Base-by-base conservation (phyloP, 2,329 filamentous ascomycete species). In the Alternaria sp. region DNA sequence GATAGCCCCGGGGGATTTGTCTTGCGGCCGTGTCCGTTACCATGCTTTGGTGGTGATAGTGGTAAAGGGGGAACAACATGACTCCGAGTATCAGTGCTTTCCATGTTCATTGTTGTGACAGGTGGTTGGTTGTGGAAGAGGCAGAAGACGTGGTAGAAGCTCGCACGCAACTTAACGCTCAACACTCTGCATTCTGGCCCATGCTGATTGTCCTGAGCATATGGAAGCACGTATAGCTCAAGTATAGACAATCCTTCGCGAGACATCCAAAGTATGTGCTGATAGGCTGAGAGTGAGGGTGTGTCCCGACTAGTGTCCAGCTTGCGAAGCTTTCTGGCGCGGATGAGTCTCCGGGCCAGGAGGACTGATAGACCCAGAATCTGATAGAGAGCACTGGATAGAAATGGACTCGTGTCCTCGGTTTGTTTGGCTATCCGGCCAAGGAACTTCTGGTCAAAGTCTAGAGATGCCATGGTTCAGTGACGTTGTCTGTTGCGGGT, bases 371-470 rank as follows among this genome's bases (percentile, higher is more conserved):
- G 84, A 1, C 95, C 95, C 10, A 98, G 85, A 39, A 98, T 89
- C 77, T 95, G 95, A 80, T 93, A 97, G 45, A 99, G 85, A 76
- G 92, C 93, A 21, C 86, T 85, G 7, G 91, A 91, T 44, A 98
- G 85, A 17, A 93, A 83, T 3, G 91, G 88, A 72, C 94, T 95
- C 68, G 91, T 88, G 60, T 85, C 81, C 73, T 89, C 88, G 68
- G 92, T 93, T 61, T 88, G 85, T 79, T 89, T 90, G 76, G 95
- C 94, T 75, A 97, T 89, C 74, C 88, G 89, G 80, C 92, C 93
- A 72, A 99, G 85, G 80, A 96, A 97, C 81, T 98, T 99, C 81
- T 97, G 93, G 78, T 99, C 95, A 62, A 98, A 92, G 80, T 97
- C 92, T 61, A 93, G 95, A 75, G 93, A 95, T 80, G 95, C 95